Base-by-base conservation (phyloP, 306 rosid genomes). In the Purshia tridentata region DNA sequence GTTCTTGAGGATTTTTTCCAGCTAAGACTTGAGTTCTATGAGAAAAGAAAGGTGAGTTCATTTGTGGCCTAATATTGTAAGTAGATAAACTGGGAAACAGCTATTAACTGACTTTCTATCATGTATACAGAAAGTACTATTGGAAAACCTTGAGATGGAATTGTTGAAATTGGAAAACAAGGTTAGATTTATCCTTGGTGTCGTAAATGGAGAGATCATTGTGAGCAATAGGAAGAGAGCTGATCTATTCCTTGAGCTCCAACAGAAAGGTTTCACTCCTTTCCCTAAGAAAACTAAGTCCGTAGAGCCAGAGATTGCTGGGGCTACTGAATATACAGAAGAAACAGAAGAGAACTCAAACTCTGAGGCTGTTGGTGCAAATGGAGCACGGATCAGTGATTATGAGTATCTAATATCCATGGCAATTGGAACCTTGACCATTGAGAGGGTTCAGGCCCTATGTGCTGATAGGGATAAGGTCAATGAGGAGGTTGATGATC, bases 201-300 rank as follows among this genome's bases (percentile, higher is more conserved):
- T 94, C 16, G 87, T 91, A 65, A 85, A 49, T 40, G 98, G 96
- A 40, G 98, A 94, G 76, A 94, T 94, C 65, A 44, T 89, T 41
- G 97, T 91, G 45, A 91, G 86, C 84, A 94, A 89, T 62, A 76
- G 97, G 66, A 89, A 80, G 74, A 89, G 80, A 58, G 96, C 89
- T 54, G 97, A 94, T 70, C 69, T 91, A 70, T 78, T 91, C 77
- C 73, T 72, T 13, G 97, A 94, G 94, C 83, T 94, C 82, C 83
- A 88, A 81, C 77, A 61, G 77, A 94, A 88, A 85, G 98, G 96
- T 68, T 94, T 94, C 74, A 91, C 96, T 81, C 97, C 98, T 51
- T 84, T 93, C 67, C 96, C 94, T 0, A 91, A 83, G 88, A 91
- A 91, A 77, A 83, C 86, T 18, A 91, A 89, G 79, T 70, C 90